These are phyloP conservation scores for Theileria parva DNA, from an alignment of 169 alveolate genomes.

Conservation along the genomic window DNA sequence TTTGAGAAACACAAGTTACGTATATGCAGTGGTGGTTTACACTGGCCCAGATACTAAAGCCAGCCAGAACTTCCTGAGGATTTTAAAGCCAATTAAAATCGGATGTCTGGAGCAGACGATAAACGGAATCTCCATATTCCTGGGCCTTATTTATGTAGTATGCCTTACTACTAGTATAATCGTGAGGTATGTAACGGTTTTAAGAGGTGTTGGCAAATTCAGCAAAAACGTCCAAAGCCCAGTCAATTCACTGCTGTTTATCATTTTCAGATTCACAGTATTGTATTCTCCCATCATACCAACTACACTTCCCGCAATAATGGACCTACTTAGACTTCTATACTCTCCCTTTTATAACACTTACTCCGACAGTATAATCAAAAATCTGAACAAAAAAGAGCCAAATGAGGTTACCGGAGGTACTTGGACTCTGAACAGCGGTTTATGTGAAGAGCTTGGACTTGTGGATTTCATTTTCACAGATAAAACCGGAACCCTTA, in stretches of 20 bases:
- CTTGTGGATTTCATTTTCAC: conserved; percentile 63
- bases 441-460: conserved; percentile 64
- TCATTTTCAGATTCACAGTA: conserved; percentile 28
- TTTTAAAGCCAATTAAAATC: conserved; percentile 52
- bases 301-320: conserved; percentile 60
- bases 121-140: conserved; percentile 61
- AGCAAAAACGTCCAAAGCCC: conserved; percentile 5
- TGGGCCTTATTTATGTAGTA: conserved; percentile 34
- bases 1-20: conserved; percentile 71
- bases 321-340: conserved; percentile 48
- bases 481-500: conserved; percentile 64
- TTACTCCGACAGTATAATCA: neutral
- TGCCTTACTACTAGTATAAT: conserved; percentile 50
- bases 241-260: conserved; percentile 50
- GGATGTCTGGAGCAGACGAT: conserved; percentile 70
- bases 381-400: conserved; percentile 7
- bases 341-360: conserved; percentile 34
- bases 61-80: conserved; percentile 65
- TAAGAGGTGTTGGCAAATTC: conserved; percentile 25
- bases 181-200: conserved; percentile 36
- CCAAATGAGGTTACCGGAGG: neutral
- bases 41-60: conserved; percentile 79
- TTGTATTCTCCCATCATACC: conserved; percentile 58
- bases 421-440: conserved; percentile 53
- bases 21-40: conserved; percentile 75